phyloP scores from a whole-genome alignment of 768 basidiomycete species.

The Roridomyces roridus region DNA sequence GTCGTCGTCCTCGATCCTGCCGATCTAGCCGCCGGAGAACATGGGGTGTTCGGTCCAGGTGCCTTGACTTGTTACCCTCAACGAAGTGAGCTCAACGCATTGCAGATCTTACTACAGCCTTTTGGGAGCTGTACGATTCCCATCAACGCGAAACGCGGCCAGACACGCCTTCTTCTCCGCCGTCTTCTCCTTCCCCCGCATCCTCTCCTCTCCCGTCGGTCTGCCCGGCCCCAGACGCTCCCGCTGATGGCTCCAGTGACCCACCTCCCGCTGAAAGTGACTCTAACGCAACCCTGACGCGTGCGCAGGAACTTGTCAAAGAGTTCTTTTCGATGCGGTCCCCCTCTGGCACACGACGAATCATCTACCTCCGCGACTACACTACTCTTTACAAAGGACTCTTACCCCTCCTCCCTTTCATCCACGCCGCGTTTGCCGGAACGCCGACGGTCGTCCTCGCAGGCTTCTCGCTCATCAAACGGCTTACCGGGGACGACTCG shows the following conservation, averaged over 20 bases:
- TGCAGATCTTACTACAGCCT: not conserved
- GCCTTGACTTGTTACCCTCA: too few species aligned
- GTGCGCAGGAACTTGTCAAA: too few species aligned
- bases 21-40: constrained; percentile 63
- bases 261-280: too few species aligned
- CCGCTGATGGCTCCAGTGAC: too few species aligned
- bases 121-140: not conserved
- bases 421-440: not conserved
- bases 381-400: constrained; percentile 55
- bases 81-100: too few species aligned
- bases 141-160: not conserved
- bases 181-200: too few species aligned
- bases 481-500: too few species aligned
- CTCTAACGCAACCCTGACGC: too few species aligned
- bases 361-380: constrained; percentile 52
- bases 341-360: not conserved
- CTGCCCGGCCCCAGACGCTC: too few species aligned
- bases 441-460: not conserved
- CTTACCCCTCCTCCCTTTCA: constrained; percentile 41
- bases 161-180: not conserved
- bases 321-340: not conserved
- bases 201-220: too few species aligned
- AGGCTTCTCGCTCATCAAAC: too few species aligned
- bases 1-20: constrained; percentile 65
- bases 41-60: constrained; percentile 64